Evolutionary conservation across 2,329 filamentous ascomycete species (phyloP).

Genomic region (Exophiala dermatitidis): DNA sequence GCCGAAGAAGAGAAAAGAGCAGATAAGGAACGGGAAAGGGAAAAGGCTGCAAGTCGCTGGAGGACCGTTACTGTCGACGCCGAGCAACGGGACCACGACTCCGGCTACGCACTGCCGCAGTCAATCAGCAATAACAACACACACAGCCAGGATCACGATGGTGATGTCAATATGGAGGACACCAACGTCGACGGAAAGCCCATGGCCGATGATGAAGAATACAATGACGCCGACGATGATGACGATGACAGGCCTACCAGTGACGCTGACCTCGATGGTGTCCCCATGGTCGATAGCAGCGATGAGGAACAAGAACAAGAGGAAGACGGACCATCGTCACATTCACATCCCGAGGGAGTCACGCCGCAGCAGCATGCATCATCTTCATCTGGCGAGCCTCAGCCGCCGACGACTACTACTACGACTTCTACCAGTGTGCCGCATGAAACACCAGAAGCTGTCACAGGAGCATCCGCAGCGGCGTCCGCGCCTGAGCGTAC

Average conservation of each 20-base stretch:
- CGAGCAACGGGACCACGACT: no score
- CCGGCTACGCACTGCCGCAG: no score
- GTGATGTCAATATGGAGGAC: conserved; percentile 31
- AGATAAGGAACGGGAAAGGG: conserved; percentile 34
- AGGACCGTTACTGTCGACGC: conserved; percentile 4
- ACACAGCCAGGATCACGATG: conserved; percentile 3
- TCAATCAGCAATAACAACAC: no score
- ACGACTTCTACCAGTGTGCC: no score
- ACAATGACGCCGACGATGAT: conserved; percentile 20
- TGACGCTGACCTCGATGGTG: conserved; percentile 39
- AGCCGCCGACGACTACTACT: no score
- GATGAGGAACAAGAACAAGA: conserved; percentile 47
- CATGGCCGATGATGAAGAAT: conserved; percentile 27
- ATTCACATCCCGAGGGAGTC: no score
- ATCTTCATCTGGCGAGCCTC: no score
- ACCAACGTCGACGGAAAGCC: conserved; percentile 29
- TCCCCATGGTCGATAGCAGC: conserved; percentile 42
- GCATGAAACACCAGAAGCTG: no score
- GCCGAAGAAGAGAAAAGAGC: conserved; percentile 15
- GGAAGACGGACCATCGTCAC: conserved; percentile 12
- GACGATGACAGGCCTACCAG: conserved; percentile 41
- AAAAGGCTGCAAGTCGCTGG: conserved; percentile 17
- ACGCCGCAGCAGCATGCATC: no score
- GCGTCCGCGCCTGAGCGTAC: no score
- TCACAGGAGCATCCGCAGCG: no score